Base-by-base conservation (phyloP, 129 eudicot genomes). In the Pseudognaphalium luteoalbum region DNA sequence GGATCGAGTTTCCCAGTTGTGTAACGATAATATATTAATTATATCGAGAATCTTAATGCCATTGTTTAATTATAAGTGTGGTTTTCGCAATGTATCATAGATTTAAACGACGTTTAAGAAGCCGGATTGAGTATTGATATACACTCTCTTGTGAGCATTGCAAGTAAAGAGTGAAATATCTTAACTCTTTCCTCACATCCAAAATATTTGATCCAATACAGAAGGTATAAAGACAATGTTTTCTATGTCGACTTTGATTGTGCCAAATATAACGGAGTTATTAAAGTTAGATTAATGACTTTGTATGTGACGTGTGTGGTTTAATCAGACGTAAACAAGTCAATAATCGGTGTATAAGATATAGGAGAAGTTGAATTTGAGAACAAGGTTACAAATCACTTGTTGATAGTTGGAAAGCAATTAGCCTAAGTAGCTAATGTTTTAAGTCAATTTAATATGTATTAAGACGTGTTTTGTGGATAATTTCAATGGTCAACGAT, bases 111-210 rank as follows among this genome's bases (percentile, higher is more conserved):
- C 39, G 22, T 25, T 6, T 3, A 57, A 58, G 44, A 21, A 57
- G 70, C 76, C 75, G 61, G 19, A 77, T 33, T 4, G 58, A 50
- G 67, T 29, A 57, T 25, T 28, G 66, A 68, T 77, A 32, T 76
- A 68, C 51, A 17, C 50, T 69, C 12, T 58, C 81, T 77, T 77
- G 75, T 68, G 75, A 5, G 17, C 68, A 69, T 72, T 51, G 78
- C 78, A 79, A 79, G 72, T 63, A 51, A 44, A 68, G 56, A 72
- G 69, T 30, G 61, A 68, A 17, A 12, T 17, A 22, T 62, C 41
- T 66, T 15, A 80, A 80, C 73, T 61, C 78, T 66, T 72, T 51
- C 73, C 74, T 47, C 41, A 79, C 74, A 30, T 80, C 78, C 78
- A 80, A 80, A 73, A 54, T 30, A 52, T n/a, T 4, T 10, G 4